Conservation (phyloP, 208 protist genomes). For the Trypanosoma brucei region DNA sequence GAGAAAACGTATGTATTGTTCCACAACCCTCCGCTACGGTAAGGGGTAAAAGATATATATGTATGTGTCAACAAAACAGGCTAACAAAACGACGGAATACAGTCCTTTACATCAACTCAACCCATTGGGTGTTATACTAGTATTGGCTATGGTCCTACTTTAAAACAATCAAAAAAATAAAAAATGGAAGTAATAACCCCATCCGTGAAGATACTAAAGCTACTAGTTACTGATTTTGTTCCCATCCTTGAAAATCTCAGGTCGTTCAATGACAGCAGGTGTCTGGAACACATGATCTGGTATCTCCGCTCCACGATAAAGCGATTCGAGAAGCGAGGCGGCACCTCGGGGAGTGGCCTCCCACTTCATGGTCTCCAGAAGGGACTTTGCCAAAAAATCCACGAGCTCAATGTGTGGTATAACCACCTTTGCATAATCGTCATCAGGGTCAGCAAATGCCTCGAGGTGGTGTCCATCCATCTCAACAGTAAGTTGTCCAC, state of each 20-base stretch:
- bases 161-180: not conserved
- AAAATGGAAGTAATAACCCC: constrained; percentile 3
- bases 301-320: constrained; percentile 86
- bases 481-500: constrained; percentile 81
- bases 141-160: not conserved
- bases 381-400: constrained; percentile 80
- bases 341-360: constrained; percentile 82
- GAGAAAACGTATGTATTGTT: not conserved
- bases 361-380: constrained; percentile 88
- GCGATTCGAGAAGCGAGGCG: constrained; percentile 83
- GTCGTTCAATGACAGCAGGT: constrained; percentile 78
- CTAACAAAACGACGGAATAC: too few species aligned
- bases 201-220: not conserved
- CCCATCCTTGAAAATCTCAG: constrained; percentile 69
- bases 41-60: not conserved
- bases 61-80: not conserved
- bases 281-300: constrained; percentile 90
- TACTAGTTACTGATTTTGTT: constrained; percentile 72
- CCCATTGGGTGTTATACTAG: too few species aligned
- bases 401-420: constrained; percentile 86
- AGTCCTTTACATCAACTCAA: too few species aligned
- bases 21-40: not conserved
- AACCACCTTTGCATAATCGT: constrained; percentile 88
- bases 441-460: constrained; percentile 85
- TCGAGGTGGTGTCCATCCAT: constrained; percentile 82